phyloP scores from a whole-genome alignment of 257 asterid species.

The Orobanche coerulescens region DNA sequence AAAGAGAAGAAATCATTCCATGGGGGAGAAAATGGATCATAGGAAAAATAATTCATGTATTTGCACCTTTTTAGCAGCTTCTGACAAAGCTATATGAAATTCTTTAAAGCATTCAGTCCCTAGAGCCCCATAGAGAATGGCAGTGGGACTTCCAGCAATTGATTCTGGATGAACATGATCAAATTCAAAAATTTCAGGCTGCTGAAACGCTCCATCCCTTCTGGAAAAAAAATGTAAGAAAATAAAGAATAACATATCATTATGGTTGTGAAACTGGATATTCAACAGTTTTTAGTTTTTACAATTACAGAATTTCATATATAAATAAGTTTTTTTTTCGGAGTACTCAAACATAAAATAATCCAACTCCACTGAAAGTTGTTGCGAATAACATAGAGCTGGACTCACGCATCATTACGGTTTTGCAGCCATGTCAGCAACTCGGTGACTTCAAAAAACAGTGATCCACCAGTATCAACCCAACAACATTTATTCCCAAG shows the following conservation, averaged over 20 bases:
- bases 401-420: conserved; percentile 53
- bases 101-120: conserved; percentile 84
- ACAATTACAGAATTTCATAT: not conserved
- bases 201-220: conserved; percentile 57
- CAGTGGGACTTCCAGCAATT: conserved; percentile 54
- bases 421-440: conserved; percentile 63
- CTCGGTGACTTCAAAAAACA: conserved; percentile 60
- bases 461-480: conserved; percentile 85
- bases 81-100: conserved; percentile 62
- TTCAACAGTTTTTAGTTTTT: conserved; percentile 11
- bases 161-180: conserved; percentile 93
- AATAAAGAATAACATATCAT: not conserved
- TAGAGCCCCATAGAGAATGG: conserved; percentile 84
- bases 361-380: not conserved
- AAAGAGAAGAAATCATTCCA: conserved; percentile 12
- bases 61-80: conserved; percentile 68
- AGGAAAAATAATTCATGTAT: conserved; percentile 12
- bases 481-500: conserved; percentile 77
- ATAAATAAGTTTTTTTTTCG: not conserved
- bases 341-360: not conserved
- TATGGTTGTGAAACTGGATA: conserved; percentile 11
- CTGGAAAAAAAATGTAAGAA: conserved; percentile 34
- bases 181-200: conserved; percentile 87
- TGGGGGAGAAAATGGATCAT: conserved; percentile 3
- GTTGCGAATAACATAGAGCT: conserved; percentile 20